Conservation (phyloP, 192 early-diverging fungal species). For the Phycomyces nitens region DNA sequence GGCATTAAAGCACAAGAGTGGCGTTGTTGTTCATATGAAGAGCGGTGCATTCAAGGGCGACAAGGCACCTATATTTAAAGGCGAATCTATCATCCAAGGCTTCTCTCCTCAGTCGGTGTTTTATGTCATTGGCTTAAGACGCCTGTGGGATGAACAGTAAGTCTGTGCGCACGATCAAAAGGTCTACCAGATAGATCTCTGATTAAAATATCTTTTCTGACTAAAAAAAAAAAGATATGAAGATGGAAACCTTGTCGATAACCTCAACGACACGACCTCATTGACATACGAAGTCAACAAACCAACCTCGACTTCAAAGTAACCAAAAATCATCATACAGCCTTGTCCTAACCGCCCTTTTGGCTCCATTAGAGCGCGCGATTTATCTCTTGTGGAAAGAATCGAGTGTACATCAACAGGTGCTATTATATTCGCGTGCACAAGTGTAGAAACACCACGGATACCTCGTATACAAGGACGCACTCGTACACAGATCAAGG, state of each 20-base stretch:
- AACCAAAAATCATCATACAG: slow-evolving; percentile 19
- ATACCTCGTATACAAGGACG: slow-evolving; percentile 49
- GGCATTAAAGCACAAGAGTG: slow-evolving; percentile 49
- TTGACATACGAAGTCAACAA: slow-evolving; percentile 47
- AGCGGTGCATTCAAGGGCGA: slow-evolving; percentile 33
- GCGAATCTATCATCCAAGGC: slow-evolving; percentile 45
- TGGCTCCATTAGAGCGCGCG: slow-evolving; percentile 26
- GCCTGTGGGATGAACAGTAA: slow-evolving; percentile 54
- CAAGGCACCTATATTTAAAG: slow-evolving; percentile 53
- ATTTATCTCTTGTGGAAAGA: slow-evolving; percentile 45
- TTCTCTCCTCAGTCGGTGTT: slow-evolving; percentile 50
- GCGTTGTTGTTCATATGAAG: slow-evolving; percentile 48
- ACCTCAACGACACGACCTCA: slow-evolving; percentile 37
- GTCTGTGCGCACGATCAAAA: too few relatives aligned
- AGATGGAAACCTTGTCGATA: slow-evolving; percentile 38
- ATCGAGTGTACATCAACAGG: slow-evolving; percentile 44
- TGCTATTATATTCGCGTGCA: slow-evolving; percentile 51
- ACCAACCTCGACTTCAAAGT: slow-evolving; percentile 36
- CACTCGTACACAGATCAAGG: slow-evolving; percentile 43
- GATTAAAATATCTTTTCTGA: not conserved
- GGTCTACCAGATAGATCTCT: too few relatives aligned
- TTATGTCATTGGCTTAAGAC: slow-evolving; percentile 52
- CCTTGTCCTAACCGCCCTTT: too few relatives aligned
- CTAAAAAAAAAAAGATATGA: slow-evolving; percentile 30
- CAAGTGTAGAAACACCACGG: slow-evolving; percentile 48